Evolutionary conservation across 169 alveolate genomes (phyloP), one percentile per base, ranked within the genome.

Genomic region (Eimeria necatrix): DNA sequence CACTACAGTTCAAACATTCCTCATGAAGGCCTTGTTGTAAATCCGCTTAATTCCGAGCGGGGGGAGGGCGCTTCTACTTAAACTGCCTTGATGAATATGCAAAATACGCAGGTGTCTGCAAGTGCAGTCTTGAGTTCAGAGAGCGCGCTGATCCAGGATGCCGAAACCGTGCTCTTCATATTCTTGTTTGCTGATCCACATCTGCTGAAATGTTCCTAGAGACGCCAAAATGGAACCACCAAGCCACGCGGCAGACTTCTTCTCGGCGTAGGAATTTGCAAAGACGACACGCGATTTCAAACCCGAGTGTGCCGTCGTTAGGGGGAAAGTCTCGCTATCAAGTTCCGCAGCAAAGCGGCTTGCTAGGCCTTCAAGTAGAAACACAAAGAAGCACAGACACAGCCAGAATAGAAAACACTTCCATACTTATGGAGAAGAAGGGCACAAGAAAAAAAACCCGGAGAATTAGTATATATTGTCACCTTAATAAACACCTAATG

Each of bases 141-240:
- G 56, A 18, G 76, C 8, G 32, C 90, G 78, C 26, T 48, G 46
- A 14, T 73, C 64, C 20, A 91, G 53, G 51, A 91, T 48, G 49
- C 22, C 83, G 4, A 51, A 9, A 48, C 95, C 95, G 24, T 91
- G 81, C 20, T 99, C 99, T 24, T 99, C 99, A 94, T 99, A 99
- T 94, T 99, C 99, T 70, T 97, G 98, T 96, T 98, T 98, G 78
- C 99, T 98, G 93, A 99, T 98, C 99, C 99, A 99, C 99, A 98
- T 98, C 93, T 98, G 98, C 95, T 99, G 99, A 98, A 99, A 99
- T 16, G 99, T 98, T 46, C 99, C 97, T 49, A 99, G 96, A 52
- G 99, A 97, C 81, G 99, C 98, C 60, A 99, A 97, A 71, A 99
- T 98, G 49, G 99, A 98, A 12, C 99, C 99, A 51, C 99, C 99